These are phyloP conservation scores for Annulohypoxylon nitens DNA, from an alignment of 495 filamentous ascomycete species.

Conservation along the genomic window DNA sequence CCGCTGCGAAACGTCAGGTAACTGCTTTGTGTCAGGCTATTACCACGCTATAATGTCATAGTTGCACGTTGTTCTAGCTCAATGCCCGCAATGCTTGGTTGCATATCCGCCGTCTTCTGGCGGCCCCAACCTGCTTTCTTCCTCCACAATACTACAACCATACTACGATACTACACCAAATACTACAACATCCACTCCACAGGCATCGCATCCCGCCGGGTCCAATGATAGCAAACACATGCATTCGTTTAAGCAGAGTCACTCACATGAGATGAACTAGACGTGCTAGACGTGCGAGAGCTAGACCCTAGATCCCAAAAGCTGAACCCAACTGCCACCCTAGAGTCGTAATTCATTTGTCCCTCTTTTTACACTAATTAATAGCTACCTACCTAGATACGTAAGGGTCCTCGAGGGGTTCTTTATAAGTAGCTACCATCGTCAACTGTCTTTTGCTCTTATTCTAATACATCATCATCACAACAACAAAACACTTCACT, in stretches of 20 bases:
- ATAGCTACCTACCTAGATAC: background rate
- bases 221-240: constrained; percentile 41
- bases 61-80: constrained; percentile 42
- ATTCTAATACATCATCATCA: constrained; percentile 29
- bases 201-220: constrained; percentile 35
- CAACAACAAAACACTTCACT: constrained; percentile 2
- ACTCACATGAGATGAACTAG: constrained; percentile 32
- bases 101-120: constrained; percentile 10
- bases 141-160: background rate
- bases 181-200: too few species aligned
- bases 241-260: constrained; percentile 28
- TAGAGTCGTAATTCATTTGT: constrained; percentile 27
- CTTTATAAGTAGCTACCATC: constrained; percentile 30
- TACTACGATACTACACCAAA: background rate
- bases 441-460: constrained; percentile 16
- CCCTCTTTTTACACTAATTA: background rate
- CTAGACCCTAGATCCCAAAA: background rate
- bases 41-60: constrained; percentile 50
- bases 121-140: background rate
- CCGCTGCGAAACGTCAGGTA: constrained; percentile 18
- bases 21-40: constrained; percentile 43
- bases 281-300: constrained; percentile 2
- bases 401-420: background rate
- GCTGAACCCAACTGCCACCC: constrained; percentile 29
- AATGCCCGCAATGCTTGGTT: constrained; percentile 15